Conservation (phyloP, 192 early-diverging fungal species). For the Backusella parvicylindrica region DNA sequence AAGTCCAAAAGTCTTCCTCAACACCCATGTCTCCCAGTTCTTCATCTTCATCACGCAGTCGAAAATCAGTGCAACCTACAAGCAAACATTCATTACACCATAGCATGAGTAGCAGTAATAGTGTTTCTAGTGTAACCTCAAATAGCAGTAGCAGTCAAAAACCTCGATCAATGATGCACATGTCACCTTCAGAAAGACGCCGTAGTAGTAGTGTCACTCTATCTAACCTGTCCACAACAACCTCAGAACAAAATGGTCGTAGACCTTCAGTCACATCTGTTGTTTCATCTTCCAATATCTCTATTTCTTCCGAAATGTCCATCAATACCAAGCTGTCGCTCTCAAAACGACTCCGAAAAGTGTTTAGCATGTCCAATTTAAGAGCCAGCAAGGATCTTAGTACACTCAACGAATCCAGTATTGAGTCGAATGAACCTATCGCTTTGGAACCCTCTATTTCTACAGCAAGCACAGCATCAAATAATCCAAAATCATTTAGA, state of each 20-base stretch:
- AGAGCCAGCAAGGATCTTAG: not conserved
- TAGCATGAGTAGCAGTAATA: not conserved
- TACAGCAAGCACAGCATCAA: not conserved
- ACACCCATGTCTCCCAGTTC: conserved; percentile 2
- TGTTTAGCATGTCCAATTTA: conserved; percentile 33
- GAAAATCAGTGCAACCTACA: not conserved
- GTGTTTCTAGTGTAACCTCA: not conserved
- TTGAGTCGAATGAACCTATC: not conserved
- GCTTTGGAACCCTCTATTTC: not conserved
- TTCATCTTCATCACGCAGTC: not conserved
- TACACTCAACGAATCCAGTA: not conserved
- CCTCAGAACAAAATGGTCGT: not conserved
- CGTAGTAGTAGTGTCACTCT: not conserved
- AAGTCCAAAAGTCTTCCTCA: not conserved
- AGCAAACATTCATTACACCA: not conserved
- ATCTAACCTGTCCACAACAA: not conserved
- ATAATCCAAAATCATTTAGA: not conserved
- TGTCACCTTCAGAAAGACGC: not conserved
- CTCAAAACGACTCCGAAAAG: conserved; percentile 24
- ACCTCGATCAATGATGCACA: not conserved
- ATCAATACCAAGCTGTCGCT: conserved; percentile 25
- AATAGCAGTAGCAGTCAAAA: not conserved
- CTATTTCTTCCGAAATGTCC: conserved; percentile 25
- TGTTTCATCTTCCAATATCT: not conserved
- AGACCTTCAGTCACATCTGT: conserved; percentile 12